Base-by-base conservation (phyloP, 2,329 filamentous ascomycete genomes). In the Trichophyton mentagrophytes region DNA sequence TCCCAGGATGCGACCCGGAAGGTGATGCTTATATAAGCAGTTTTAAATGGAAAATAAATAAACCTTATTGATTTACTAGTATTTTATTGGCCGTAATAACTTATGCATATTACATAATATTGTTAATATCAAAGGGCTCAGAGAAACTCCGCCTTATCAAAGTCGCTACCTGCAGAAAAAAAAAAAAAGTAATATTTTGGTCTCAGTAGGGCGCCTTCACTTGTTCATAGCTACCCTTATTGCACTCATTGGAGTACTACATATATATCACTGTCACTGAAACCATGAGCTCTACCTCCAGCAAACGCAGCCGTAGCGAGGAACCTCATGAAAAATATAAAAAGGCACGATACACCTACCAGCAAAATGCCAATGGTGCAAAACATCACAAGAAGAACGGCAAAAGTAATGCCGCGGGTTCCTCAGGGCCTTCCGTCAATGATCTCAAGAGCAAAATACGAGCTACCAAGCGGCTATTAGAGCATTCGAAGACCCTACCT, bases 391-490 rank as follows among this genome's bases (percentile, higher is more conserved):
- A 60, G 27, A 60, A 15, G 20, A 53, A 56, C 6, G 46, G 7
- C 22, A 40, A 5, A 22, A 57, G n/a, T 11, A 57, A 27, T 17
- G 1, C 40, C 11, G 13, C 8, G 9, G 36, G 33, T 42, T 40
- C 55, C 3, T 42, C 55, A 15, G 40, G 59, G 20, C 68, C 70
- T 1, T 74, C 74, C 13, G 65, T 79, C 60, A 79, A 79, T 66
- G 77, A 79, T 13, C 72, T 83, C 61, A 84, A 83, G 66, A 76
- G 73, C 62, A 77, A 79, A 25, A 82, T 85, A 62, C 80, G 82
- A 46, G 78, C 82, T 65, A 70, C 83, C 42, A 79, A 75, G 63
- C 78, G 82, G 7, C 72, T 82, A 0, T 76, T 85, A 33, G 73
- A 75, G 25, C 76, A 69, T 47, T 61, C 40, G 13, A 61, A 62